Conservation (phyloP, 495 filamentous ascomycete species). For the Margaritispora aquatica region DNA sequence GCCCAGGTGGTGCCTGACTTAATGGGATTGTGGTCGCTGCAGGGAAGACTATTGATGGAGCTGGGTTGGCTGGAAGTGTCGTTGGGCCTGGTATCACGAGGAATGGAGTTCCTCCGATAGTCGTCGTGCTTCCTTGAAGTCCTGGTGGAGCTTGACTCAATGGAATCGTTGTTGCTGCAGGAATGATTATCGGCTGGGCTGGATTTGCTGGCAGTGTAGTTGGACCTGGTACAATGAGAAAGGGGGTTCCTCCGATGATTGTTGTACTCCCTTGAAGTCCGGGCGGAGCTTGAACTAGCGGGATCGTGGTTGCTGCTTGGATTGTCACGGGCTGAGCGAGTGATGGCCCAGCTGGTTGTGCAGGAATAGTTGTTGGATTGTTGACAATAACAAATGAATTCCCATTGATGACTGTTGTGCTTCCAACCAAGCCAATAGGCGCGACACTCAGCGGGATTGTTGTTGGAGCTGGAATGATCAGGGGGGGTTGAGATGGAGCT, state of each 20-base stretch:
- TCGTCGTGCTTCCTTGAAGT: conserved; percentile 6
- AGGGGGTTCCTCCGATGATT: conserved; percentile 1
- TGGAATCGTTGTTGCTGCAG: neutral
- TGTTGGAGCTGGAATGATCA: neutral
- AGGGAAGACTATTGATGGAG: neutral
- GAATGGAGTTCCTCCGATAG: conserved; percentile 3
- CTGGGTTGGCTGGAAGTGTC: neutral
- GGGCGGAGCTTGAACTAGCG: conserved; percentile 7
- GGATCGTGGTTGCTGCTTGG: neutral
- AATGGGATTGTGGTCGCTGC: conserved; percentile 2
- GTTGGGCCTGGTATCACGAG: conserved; percentile 9
- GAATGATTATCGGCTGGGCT: conserved; percentile 3
- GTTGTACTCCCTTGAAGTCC: conserved; percentile 11
- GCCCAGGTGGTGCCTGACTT: neutral
- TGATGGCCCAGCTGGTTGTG: neutral
- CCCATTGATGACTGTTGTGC: neutral
- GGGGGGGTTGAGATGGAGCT: neutral
- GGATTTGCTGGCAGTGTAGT: neutral
- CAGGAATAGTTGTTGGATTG: neutral
- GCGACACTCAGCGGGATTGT: neutral
- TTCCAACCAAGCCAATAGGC: neutral
- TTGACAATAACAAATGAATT: neutral
- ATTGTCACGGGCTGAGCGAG: neutral
- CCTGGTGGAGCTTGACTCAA: conserved; percentile 1
- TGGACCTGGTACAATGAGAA: conserved; percentile 7